A percentile compares a stretch with the other conserved stretches of the same genome.
These are phyloP conservation scores for Microcyclospora pomicola DNA, from an alignment of 2,329 filamentous ascomycete species.

Conservation along the genomic window DNA sequence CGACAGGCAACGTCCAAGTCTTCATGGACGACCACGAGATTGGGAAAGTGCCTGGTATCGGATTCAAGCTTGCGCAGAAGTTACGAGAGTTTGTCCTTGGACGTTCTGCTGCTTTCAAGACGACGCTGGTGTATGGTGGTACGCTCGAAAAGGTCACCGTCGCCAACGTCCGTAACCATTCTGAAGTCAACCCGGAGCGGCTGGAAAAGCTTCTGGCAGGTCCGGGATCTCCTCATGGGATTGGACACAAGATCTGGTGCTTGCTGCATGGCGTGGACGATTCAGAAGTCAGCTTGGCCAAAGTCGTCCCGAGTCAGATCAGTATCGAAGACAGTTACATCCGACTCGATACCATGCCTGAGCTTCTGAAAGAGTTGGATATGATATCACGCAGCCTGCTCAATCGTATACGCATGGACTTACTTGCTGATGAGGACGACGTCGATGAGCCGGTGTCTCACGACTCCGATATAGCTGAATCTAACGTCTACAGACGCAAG, in stretches of 20 bases:
- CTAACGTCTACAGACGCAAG: constrained; percentile 9
- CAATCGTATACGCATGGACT: constrained; percentile 63
- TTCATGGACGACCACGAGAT: constrained; percentile 70
- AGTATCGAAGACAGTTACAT: constrained; percentile 90
- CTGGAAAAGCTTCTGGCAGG: constrained; percentile 59
- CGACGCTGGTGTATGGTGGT: constrained; percentile 34
- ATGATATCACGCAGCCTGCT: constrained; percentile 57
- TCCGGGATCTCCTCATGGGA: constrained; percentile 54
- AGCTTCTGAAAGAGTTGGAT: constrained; percentile 55
- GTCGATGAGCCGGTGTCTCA: constrained; percentile 8
- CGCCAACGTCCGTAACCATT: constrained; percentile 47
- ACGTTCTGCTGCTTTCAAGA: constrained; percentile 29
- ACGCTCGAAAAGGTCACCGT: constrained; percentile 49
- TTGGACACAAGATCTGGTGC: constrained; percentile 60
- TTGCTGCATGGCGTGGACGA: constrained; percentile 71
- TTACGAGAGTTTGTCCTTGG: constrained; percentile 48
- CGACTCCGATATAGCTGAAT: neutral
- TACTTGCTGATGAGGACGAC: constrained; percentile 42
- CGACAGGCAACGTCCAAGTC: constrained; percentile 12
- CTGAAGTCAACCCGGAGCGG: constrained; percentile 46
- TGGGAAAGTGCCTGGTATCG: constrained; percentile 72
- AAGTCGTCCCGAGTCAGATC: constrained; percentile 68
- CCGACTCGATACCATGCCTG: constrained; percentile 49
- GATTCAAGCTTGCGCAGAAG: constrained; percentile 60
- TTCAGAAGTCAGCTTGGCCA: constrained; percentile 56